phyloP scores from a whole-genome alignment of 164 flowering plant genomes.

The Stephania yunnanensis region DNA sequence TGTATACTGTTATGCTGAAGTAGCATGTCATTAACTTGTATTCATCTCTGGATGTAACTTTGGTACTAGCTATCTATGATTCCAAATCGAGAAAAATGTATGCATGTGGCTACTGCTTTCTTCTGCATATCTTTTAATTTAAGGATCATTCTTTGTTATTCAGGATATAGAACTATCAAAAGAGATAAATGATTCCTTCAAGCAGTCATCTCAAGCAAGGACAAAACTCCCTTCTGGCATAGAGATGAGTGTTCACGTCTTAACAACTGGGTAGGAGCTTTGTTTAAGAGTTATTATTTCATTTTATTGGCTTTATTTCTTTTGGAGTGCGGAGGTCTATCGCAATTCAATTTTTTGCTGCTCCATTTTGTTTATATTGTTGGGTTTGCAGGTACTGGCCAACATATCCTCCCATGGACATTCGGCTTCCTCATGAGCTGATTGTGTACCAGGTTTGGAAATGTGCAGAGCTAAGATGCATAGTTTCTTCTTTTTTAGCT shows the following conservation, averaged over 20 bases:
- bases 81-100: neutral
- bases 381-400: constrained; percentile 77
- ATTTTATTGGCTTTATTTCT: neutral
- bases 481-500: neutral
- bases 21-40: neutral
- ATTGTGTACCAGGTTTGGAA: constrained; percentile 74
- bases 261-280: constrained; percentile 76
- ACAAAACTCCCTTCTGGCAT: constrained; percentile 88
- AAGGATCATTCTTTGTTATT: neutral
- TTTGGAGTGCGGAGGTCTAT: neutral
- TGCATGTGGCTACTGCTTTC: too few species aligned
- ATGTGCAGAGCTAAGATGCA: neutral
- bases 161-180: constrained; percentile 89
- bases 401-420: constrained; percentile 91
- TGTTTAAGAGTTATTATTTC: neutral
- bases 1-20: neutral
- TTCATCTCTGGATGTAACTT: neutral
- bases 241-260: constrained; percentile 90
- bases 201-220: constrained; percentile 88
- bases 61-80: neutral
- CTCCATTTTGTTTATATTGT: neutral
- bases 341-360: neutral
- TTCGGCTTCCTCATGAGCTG: constrained; percentile 84
- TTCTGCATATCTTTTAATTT: neutral
- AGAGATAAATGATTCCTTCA: constrained; percentile 91